phyloP scores from a whole-genome alignment of 495 filamentous ascomycete species.

The Podospora sp. region DNA sequence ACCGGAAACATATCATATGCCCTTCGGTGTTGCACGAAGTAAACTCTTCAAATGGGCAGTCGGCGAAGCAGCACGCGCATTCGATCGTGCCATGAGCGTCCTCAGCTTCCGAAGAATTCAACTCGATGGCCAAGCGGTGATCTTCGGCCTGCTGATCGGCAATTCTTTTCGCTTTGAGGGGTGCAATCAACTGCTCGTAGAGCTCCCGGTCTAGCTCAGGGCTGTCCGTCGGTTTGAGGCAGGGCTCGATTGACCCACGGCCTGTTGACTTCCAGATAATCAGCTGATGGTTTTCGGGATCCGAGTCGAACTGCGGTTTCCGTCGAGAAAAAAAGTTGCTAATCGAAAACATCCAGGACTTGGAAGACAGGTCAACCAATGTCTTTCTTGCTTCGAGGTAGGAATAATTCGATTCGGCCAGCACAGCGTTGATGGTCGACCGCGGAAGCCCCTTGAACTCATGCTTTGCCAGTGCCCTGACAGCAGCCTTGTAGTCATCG shows the following conservation, averaged over 20 bases:
- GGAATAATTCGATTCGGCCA: constrained; percentile 88
- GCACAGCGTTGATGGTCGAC: constrained; percentile 81
- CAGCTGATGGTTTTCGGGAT: constrained; percentile 58
- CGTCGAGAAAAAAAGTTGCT: constrained; percentile 71
- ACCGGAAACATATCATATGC: constrained; percentile 86
- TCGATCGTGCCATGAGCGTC: constrained; percentile 72
- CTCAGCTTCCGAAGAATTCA: constrained; percentile 79
- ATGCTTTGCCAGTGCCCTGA: constrained; percentile 61
- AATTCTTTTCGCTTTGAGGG: constrained; percentile 57
- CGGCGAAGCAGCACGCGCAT: constrained; percentile 86
- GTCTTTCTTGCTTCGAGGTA: constrained; percentile 77
- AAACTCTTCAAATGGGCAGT: constrained; percentile 79
- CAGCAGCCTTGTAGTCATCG: constrained; percentile 70
- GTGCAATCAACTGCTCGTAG: constrained; percentile 64
- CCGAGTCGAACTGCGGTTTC: constrained; percentile 57
- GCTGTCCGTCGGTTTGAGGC: constrained; percentile 70
- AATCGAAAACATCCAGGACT: constrained; percentile 85
- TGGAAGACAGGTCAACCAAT: constrained; percentile 71
- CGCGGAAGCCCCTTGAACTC: constrained; percentile 83
- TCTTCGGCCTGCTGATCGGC: constrained; percentile 66
- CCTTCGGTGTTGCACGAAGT: constrained; percentile 69
- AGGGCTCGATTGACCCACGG: constrained; percentile 53
- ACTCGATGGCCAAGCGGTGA: constrained; percentile 59
- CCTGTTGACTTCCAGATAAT: constrained; percentile 64
- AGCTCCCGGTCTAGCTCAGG: constrained; percentile 82